Evolutionary conservation across 257 asterid species (phyloP).

Genomic region (Eucommia ulmoides): DNA sequence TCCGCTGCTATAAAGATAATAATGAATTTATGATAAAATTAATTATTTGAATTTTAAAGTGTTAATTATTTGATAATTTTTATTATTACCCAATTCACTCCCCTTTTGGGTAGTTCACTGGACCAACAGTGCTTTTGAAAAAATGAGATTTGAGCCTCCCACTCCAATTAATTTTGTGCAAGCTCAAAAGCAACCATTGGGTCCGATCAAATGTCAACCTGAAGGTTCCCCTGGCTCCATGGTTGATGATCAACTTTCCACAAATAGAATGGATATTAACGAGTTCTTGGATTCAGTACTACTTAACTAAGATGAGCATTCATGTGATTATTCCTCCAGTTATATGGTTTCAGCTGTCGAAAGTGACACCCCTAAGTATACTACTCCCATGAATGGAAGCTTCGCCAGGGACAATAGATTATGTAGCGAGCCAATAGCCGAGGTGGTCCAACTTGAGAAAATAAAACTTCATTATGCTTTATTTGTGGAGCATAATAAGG

Average conservation of each 20-base stretch:
- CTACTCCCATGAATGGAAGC: neutral
- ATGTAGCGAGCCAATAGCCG: slow-evolving; percentile 52
- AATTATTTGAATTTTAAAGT: too few species aligned
- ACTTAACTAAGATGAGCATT: neutral
- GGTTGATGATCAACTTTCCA: slow-evolving; percentile 15
- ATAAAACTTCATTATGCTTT: slow-evolving; percentile 9
- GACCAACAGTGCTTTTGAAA: slow-evolving; percentile 33
- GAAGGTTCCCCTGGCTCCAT: neutral
- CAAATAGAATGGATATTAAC: slow-evolving; percentile 33
- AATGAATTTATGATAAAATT: too few species aligned
- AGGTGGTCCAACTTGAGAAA: slow-evolving; percentile 44
- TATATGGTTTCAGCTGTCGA: slow-evolving; percentile 11
- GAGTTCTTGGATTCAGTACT: slow-evolving; percentile 6
- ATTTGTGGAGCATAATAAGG: slow-evolving; percentile 23
- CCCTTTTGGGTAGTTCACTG: too few species aligned
- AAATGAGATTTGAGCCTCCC: slow-evolving; percentile 33
- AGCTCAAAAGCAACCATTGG: too few species aligned
- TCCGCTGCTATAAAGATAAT: too few species aligned
- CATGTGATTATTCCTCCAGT: neutral
- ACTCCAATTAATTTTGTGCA: slow-evolving; percentile 20
- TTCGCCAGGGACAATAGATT: slow-evolving; percentile 22
- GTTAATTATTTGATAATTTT: too few species aligned
- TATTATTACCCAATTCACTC: too few species aligned
- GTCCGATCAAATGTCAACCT: neutral
- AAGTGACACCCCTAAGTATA: neutral